Evolutionary conservation across 2,329 filamentous ascomycete genomes (phyloP).

Genomic region (Diplocarpon mali): DNA sequence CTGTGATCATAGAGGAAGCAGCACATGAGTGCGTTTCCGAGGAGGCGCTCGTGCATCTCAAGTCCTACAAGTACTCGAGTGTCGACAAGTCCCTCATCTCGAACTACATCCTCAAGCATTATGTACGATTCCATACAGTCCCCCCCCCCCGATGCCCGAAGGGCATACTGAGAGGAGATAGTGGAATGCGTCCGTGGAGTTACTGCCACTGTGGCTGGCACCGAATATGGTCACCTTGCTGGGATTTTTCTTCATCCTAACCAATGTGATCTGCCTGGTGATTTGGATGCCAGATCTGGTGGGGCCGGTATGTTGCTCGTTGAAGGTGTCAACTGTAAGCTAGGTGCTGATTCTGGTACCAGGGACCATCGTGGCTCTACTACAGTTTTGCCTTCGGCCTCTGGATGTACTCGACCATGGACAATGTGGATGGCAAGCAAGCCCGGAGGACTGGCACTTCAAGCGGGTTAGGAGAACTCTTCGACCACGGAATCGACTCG

Average conservation of each 20-base stretch:
- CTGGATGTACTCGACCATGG: slow-evolving; percentile 99
- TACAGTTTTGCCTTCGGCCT: slow-evolving; percentile 91
- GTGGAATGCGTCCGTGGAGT: slow-evolving; percentile 95
- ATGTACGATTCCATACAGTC: slow-evolving; percentile 49
- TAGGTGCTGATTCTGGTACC: slow-evolving; percentile 13
- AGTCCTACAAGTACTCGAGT: slow-evolving; percentile 92
- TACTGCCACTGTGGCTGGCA: slow-evolving; percentile 90
- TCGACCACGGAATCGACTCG: slow-evolving; percentile 97
- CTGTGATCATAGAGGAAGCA: slow-evolving; percentile 34
- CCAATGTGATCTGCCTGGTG: slow-evolving; percentile 63
- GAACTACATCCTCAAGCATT: slow-evolving; percentile 86
- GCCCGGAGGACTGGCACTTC: slow-evolving; percentile 89
- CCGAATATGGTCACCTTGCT: slow-evolving; percentile 96
- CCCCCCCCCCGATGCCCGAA: neutral
- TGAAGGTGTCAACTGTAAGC: neutral
- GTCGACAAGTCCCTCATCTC: slow-evolving; percentile 94
- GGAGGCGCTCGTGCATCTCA: slow-evolving; percentile 81
- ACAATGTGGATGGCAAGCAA: slow-evolving; percentile 98
- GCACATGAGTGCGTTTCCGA: slow-evolving; percentile 70
- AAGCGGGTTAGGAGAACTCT: slow-evolving; percentile 87
- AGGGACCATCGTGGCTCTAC: slow-evolving; percentile 87
- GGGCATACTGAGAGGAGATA: slow-evolving; percentile 32
- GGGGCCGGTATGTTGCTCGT: slow-evolving; percentile 57
- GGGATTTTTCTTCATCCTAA: slow-evolving; percentile 88
- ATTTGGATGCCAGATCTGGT: slow-evolving; percentile 81